phyloP scores from a whole-genome alignment of 2,329 filamentous ascomycete genomes.

The Coleophoma cylindrospora region DNA sequence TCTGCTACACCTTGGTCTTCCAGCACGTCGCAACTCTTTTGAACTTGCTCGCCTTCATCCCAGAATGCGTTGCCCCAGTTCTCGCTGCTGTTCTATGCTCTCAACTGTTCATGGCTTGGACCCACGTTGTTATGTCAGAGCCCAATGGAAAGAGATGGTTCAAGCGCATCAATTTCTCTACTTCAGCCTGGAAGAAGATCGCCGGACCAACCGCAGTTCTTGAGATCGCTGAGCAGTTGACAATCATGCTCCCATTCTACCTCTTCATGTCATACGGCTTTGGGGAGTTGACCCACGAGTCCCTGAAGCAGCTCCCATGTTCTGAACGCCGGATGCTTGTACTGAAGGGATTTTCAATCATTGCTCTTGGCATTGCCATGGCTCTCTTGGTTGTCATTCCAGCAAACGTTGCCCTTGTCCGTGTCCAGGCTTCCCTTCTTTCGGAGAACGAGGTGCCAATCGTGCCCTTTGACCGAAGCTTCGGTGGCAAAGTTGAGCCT shows the following conservation, averaged over 20 bases:
- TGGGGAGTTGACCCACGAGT: background rate
- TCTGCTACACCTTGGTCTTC: slow-evolving; percentile 39
- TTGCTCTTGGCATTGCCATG: slow-evolving; percentile 41
- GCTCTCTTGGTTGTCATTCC: slow-evolving; percentile 67
- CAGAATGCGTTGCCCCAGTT: slow-evolving; percentile 43
- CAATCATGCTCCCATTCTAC: slow-evolving; percentile 40
- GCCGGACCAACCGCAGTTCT: slow-evolving; percentile 60
- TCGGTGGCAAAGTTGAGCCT: slow-evolving; percentile 72
- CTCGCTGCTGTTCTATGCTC: slow-evolving; percentile 57
- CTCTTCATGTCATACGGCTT: slow-evolving; percentile 37
- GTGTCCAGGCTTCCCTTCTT: slow-evolving; percentile 83
- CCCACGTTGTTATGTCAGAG: slow-evolving; percentile 77
- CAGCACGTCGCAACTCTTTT: slow-evolving; percentile 27
- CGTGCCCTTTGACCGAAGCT: slow-evolving; percentile 85
- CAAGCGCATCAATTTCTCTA: slow-evolving; percentile 56
- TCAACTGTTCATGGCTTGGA: slow-evolving; percentile 72
- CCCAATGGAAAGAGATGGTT: slow-evolving; percentile 60
- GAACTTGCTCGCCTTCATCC: slow-evolving; percentile 34
- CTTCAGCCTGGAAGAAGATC: slow-evolving; percentile 62
- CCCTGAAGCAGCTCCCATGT: slow-evolving; percentile 26
- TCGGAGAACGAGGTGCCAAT: slow-evolving; percentile 77
- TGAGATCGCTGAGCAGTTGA: slow-evolving; percentile 51
- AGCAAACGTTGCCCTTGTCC: slow-evolving; percentile 68
- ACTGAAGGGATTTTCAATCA: slow-evolving; percentile 40
- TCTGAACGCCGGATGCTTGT: slow-evolving; percentile 31